Evolutionary conservation across 768 basidiomycete species (phyloP).

Genomic region (Trametes villosa): DNA sequence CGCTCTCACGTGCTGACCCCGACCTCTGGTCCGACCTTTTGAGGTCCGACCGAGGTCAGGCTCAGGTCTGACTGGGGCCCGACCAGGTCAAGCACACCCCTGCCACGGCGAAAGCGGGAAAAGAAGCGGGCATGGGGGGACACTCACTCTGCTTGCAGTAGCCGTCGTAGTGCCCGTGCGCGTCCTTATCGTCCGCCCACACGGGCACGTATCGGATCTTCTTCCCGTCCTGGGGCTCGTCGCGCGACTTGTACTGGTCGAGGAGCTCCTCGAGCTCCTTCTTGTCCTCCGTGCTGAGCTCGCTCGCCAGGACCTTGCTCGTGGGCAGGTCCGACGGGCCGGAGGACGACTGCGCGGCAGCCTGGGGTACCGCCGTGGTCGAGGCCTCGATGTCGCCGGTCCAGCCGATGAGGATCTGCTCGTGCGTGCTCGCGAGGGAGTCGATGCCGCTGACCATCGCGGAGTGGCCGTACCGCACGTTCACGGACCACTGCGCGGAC

Average conservation of each 20-base stretch:
- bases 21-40: too few relatives aligned
- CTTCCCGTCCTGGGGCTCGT: slow-evolving; percentile 52
- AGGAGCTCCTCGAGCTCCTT: slow-evolving; percentile 69
- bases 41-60: too few relatives aligned
- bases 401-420: slow-evolving; percentile 94
- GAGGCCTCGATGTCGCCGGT: slow-evolving; percentile 81
- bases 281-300: slow-evolving; percentile 65
- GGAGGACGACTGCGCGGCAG: slow-evolving; percentile 29
- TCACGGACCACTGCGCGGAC: slow-evolving; percentile 67
- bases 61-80: too few relatives aligned
- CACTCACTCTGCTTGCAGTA: slow-evolving; percentile 95
- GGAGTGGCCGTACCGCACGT: slow-evolving; percentile 84
- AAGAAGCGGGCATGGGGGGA: neutral
- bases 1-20: too few relatives aligned
- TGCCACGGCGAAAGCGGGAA: slow-evolving; percentile 4
- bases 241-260: slow-evolving; percentile 62
- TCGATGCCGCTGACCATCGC: slow-evolving; percentile 96
- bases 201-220: slow-evolving; percentile 84
- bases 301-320: slow-evolving; percentile 49
- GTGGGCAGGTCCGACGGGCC: slow-evolving; percentile 19
- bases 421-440: slow-evolving; percentile 79
- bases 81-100: too few relatives aligned
- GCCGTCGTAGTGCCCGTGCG: slow-evolving; percentile 94
- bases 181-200: slow-evolving; percentile 88
- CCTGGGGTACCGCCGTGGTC: slow-evolving; percentile 36